Conservation (phyloP, 148 eudicot species). For the Amaranthus cruentus region DNA sequence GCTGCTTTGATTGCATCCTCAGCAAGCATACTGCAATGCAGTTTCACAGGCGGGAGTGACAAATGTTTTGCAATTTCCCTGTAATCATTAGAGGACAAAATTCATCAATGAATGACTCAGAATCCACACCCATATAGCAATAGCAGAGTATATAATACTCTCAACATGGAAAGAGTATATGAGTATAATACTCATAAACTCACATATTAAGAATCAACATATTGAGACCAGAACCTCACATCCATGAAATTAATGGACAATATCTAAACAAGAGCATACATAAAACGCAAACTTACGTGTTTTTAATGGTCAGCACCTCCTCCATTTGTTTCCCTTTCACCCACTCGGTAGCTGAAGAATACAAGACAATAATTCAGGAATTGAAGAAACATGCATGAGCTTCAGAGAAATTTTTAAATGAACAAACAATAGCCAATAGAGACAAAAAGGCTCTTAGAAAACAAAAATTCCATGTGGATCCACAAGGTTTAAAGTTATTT, state of each 20-base stretch:
- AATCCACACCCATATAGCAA: neutral
- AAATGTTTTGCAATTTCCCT: conserved; percentile 97
- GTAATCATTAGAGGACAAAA: conserved; percentile 10
- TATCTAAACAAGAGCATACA: neutral
- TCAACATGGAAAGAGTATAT: too few species aligned
- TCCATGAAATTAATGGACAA: neutral
- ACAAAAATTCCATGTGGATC: too few species aligned
- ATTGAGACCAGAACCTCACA: neutral
- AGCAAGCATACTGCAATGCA: conserved; percentile 98
- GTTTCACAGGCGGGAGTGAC: conserved; percentile 6
- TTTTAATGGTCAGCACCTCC: conserved; percentile 70
- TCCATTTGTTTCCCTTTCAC: conserved; percentile 88
- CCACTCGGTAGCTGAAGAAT: conserved; percentile 83
- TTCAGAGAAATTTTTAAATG: neutral
- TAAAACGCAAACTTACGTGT: conserved; percentile 53
- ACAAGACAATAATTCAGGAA: conserved; percentile 12
- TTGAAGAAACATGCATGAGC: neutral
- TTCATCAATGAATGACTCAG: neutral
- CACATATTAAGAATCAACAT: too few species aligned
- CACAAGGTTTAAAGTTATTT: too few species aligned
- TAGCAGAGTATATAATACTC: too few species aligned
- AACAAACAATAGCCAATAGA: neutral
- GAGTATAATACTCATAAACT: too few species aligned
- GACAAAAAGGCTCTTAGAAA: too few species aligned
- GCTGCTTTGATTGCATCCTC: conserved; percentile 90